These are phyloP conservation scores for Solanum sitiens DNA, from an alignment of 257 asterid genomes.

Conservation along the genomic window DNA sequence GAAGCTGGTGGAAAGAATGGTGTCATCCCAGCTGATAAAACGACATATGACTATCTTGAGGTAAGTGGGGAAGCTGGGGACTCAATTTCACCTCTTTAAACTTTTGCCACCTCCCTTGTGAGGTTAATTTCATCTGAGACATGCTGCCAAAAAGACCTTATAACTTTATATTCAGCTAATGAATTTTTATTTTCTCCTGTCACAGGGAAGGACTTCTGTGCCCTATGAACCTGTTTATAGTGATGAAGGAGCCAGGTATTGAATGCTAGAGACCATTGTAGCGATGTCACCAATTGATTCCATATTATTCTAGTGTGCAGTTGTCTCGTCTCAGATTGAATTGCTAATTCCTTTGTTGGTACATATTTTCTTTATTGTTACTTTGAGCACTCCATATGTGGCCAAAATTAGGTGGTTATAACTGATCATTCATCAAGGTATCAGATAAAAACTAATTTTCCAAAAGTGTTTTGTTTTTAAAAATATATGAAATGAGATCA, in stretches of 20 bases:
- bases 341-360: not conserved
- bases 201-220: slow-evolving; percentile 76
- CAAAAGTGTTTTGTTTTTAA: not conserved
- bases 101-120: not conserved
- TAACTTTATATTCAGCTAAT: not conserved
- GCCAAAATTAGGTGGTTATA: not conserved
- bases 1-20: slow-evolving; percentile 41
- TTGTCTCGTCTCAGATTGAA: not conserved
- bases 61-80: slow-evolving; percentile 22
- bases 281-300: not conserved
- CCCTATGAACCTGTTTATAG: slow-evolving; percentile 86
- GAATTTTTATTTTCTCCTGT: not conserved
- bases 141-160: not conserved
- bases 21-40: slow-evolving; percentile 82
- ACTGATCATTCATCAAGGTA: not conserved
- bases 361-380: not conserved
- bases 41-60: slow-evolving; percentile 86
- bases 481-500: not conserved
- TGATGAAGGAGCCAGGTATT: slow-evolving; percentile 88
- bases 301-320: not conserved
- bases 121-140: not conserved
- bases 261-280: not conserved
- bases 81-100: not conserved
- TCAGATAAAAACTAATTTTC: not conserved
- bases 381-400: not conserved